phyloP scores from a whole-genome alignment of 2,329 filamentous ascomycete species.

The Claviceps arundinis region DNA sequence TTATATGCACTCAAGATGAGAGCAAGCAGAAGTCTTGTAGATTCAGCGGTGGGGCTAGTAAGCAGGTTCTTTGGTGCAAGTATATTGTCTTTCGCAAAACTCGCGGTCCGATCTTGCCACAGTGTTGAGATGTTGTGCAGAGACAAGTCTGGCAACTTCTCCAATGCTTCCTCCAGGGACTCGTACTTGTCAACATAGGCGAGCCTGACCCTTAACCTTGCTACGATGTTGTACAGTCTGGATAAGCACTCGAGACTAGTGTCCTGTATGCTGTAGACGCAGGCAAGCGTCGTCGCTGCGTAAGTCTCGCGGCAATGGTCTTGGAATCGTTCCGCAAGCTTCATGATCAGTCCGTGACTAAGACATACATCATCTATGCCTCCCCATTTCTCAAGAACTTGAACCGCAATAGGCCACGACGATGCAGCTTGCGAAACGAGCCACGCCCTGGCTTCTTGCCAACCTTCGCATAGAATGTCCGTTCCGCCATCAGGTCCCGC shows the following conservation, averaged over 20 bases:
- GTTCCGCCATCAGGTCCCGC: slow-evolving; percentile 3
- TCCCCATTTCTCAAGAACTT: slow-evolving; percentile 57
- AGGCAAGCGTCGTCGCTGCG: slow-evolving; percentile 53
- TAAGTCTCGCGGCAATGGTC: slow-evolving; percentile 49
- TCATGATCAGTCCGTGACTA: slow-evolving; percentile 42
- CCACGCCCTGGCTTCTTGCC: slow-evolving; percentile 59
- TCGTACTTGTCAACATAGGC: slow-evolving; percentile 45
- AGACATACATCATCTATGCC: slow-evolving; percentile 59
- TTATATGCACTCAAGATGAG: slow-evolving; percentile 49
- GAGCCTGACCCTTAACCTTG: slow-evolving; percentile 41
- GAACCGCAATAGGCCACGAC: slow-evolving; percentile 49
- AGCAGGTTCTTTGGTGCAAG: slow-evolving; percentile 47
- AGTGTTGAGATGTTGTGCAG: slow-evolving; percentile 12
- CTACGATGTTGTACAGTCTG: slow-evolving; percentile 46
- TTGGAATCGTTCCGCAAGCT: slow-evolving; percentile 47
- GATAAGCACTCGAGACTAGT: slow-evolving; percentile 43
- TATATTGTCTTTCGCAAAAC: slow-evolving; percentile 29
- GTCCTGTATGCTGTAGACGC: slow-evolving; percentile 53
- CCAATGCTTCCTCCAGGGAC: slow-evolving; percentile 33
- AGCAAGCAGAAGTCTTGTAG: slow-evolving; percentile 48
- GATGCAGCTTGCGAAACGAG: slow-evolving; percentile 44
- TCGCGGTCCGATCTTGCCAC: slow-evolving; percentile 14
- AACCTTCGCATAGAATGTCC: slow-evolving; percentile 39
- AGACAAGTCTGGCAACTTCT: slow-evolving; percentile 28
- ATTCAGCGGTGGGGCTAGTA: slow-evolving; percentile 44